These are phyloP conservation scores for Microbotryum silenes-acaulis DNA, from an alignment of 1,284 basidiomycete genomes.

Conservation along the genomic window DNA sequence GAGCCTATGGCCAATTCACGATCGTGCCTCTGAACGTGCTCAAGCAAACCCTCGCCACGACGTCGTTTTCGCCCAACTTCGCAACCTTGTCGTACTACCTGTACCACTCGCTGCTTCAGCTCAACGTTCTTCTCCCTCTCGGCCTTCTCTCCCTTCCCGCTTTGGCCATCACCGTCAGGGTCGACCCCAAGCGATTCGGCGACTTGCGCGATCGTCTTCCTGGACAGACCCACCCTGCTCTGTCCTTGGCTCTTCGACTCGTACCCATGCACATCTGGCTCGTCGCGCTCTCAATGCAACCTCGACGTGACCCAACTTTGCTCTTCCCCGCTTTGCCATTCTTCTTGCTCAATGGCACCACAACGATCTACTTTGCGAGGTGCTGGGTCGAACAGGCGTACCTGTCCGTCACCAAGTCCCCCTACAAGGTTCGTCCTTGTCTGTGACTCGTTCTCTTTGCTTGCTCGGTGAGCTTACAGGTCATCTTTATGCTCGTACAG, in stretches of 20 bases:
- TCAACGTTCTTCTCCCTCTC: constrained; percentile 76
- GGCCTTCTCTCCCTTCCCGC: constrained; percentile 73
- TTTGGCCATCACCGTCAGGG: constrained; percentile 62
- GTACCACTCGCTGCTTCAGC: constrained; percentile 80
- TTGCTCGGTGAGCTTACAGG: background rate
- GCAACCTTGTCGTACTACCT: constrained; percentile 77
- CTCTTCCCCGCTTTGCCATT: constrained; percentile 92
- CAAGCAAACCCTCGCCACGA: constrained; percentile 68
- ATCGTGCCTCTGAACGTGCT: constrained; percentile 91
- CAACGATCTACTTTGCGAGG: constrained; percentile 68
- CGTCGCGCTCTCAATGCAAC: constrained; percentile 65
- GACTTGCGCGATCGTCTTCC: constrained; percentile 30
- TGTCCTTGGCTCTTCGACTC: constrained; percentile 63
- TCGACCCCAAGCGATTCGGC: constrained; percentile 74
- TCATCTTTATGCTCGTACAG: constrained; percentile 43
- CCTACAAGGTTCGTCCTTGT: constrained; percentile 58
- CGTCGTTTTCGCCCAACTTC: constrained; percentile 71
- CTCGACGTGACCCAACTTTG: constrained; percentile 97
- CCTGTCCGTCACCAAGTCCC: constrained; percentile 65
- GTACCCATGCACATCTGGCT: constrained; percentile 86
- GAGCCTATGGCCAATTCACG: constrained; percentile 71
- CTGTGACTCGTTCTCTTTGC: background rate
- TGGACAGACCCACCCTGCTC: constrained; percentile 30
- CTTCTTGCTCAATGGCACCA: constrained; percentile 87
- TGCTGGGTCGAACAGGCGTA: constrained; percentile 77